phyloP scores from a whole-genome alignment of 2,329 filamentous ascomycete species.

The Colletotrichum incanum region DNA sequence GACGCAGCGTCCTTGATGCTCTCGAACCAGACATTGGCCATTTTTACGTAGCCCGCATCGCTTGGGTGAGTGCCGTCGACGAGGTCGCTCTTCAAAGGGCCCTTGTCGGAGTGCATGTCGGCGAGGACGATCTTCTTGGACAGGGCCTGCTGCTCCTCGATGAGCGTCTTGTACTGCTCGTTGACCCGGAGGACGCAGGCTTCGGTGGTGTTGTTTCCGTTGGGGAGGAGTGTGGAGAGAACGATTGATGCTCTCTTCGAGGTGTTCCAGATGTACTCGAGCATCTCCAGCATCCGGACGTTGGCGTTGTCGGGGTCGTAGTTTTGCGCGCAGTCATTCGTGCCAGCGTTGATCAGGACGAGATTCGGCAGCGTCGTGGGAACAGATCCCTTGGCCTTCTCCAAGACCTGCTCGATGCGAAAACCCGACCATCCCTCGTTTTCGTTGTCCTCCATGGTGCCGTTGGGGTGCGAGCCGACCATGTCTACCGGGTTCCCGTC shows the following conservation, averaged over 20 bases:
- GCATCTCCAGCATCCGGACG: conserved; percentile 53
- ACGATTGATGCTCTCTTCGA: conserved; percentile 55
- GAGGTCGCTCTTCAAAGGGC: conserved; percentile 52
- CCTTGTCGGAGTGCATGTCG: conserved; percentile 56
- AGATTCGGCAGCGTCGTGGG: conserved; percentile 56
- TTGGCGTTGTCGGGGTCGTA: conserved; percentile 50
- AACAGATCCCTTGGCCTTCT: conserved; percentile 52
- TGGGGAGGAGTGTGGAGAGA: conserved; percentile 57
- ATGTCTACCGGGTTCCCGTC: conserved; percentile 56
- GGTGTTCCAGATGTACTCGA: conserved; percentile 53
- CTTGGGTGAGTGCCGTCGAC: conserved; percentile 58
- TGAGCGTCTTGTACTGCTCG: conserved; percentile 51
- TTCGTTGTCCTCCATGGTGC: conserved; percentile 59
- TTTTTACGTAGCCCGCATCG: conserved; percentile 58
- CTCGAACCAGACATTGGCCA: conserved; percentile 57
- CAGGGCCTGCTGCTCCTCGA: conserved; percentile 46
- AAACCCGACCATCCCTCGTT: conserved; percentile 62
- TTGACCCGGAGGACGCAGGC: conserved; percentile 53
- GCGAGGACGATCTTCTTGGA: conserved; percentile 56
- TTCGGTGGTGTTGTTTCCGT: conserved; percentile 49
- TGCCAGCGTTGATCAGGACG: conserved; percentile 60
- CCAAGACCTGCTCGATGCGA: conserved; percentile 57
- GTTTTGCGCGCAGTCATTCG: conserved; percentile 59
- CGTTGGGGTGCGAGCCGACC: conserved; percentile 57
- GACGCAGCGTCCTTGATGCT: conserved; percentile 49